Base-by-base conservation (phyloP, 768 basidiomycete species). In the Filobasidium wieringae region DNA sequence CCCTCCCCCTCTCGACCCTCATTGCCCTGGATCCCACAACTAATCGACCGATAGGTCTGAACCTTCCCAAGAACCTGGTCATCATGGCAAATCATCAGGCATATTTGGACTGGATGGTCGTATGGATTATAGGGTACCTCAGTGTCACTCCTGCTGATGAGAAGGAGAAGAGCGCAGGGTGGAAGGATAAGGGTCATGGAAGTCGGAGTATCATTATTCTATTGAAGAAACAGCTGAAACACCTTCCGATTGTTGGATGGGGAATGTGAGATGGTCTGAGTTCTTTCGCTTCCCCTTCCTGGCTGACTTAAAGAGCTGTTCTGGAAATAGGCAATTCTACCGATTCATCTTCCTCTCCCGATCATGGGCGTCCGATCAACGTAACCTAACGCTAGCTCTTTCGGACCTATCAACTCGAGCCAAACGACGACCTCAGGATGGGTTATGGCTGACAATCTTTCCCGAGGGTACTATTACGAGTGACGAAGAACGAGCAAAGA, bases 381-480 rank as follows among this genome's bases (percentile, higher is more conserved):
- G 79, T 9, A 80, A 83, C 61, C 78, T 95, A 5, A 80, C 83
- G 27, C 74, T 77, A 22, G 79, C 82, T 57, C 79, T 95, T 22
- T 81, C 83, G 0, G 77, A 80, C 40, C 77, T 93, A 14, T 90
- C 84, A 1, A 78, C 78, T 6, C 24, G 66, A 9, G 67, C 68
- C 4, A 55, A 55, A 51, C 19, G 27, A 14, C 34, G 57, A 12
- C n/a, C 24, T 52, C 79, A 79, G 31, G 24, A 50, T 12, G 59
- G 62, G 19, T 77, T 95, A 40, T 83, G 84, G 61, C 82, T 93
- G 65, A 78, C 96, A 55, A 79, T 96, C 45, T 97, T 92, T 71
- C 95, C 95, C 0, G 95, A 99, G 72, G 95, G 95, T 30, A 96
- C 93, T 4, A 83, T 97, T 27, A 85, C 92, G 14, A 90, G 88